Conservation (phyloP, 2,329 filamentous ascomycete species). For the Tolypocladium sp. region DNA sequence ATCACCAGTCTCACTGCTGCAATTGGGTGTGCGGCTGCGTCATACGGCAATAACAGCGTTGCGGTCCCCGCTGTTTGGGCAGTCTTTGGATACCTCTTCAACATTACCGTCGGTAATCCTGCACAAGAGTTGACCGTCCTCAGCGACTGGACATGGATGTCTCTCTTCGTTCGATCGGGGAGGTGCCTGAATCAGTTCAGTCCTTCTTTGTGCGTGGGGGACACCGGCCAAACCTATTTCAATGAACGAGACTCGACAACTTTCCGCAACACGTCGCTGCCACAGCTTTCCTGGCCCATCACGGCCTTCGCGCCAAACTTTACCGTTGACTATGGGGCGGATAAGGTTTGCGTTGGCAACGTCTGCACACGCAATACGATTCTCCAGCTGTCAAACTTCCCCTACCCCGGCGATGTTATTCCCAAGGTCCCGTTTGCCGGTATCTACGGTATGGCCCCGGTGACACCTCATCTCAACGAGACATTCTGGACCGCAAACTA, state of each 20-base stretch:
- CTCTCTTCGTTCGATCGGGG: slow-evolving; percentile 1
- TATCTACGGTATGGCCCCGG: not conserved
- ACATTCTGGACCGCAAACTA: not conserved
- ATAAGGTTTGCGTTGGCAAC: not conserved
- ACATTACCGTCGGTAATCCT: not conserved
- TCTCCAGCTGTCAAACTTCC: not conserved
- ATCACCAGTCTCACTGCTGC: not conserved
- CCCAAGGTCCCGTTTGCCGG: not conserved
- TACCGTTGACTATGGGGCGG: not conserved
- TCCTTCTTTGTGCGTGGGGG: not conserved
- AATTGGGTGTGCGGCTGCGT: not conserved
- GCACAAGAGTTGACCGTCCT: not conserved
- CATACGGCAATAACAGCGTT: not conserved
- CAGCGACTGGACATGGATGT: slow-evolving; percentile 3
- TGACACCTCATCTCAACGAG: not conserved
- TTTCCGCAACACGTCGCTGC: not conserved
- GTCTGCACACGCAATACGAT: not conserved
- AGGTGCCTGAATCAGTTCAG: not conserved
- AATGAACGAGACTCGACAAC: not conserved
- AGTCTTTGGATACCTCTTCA: slow-evolving; percentile 2
- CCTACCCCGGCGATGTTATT: not conserved
- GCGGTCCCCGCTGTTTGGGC: slow-evolving; percentile 1
- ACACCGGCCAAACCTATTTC: not conserved
- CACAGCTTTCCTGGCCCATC: not conserved
- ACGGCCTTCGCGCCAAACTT: slow-evolving; percentile 1